These are phyloP conservation scores for Xylariaceae sp. DNA, from an alignment of 2,329 filamentous ascomycete genomes.

Conservation along the genomic window DNA sequence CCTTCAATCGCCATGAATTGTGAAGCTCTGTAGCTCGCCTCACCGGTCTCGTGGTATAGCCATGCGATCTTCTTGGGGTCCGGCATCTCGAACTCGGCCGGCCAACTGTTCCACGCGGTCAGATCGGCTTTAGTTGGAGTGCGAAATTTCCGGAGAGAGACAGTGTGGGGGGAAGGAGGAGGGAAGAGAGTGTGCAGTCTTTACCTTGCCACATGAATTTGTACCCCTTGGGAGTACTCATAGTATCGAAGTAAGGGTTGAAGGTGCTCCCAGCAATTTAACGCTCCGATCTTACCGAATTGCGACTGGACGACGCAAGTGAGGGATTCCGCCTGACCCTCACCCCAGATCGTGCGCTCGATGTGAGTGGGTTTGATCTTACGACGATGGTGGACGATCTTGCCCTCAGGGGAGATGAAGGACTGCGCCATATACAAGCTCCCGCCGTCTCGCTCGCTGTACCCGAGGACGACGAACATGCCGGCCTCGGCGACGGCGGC, in stretches of 20 bases:
- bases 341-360: constrained; percentile 46
- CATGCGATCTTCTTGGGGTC: constrained; percentile 33
- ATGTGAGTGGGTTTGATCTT: constrained; percentile 49
- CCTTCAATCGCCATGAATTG: constrained; percentile 41
- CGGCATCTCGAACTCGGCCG: constrained; percentile 33
- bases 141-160: background rate
- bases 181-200: background rate
- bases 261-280: constrained; percentile 55
- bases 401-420: constrained; percentile 45
- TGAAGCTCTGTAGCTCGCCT: constrained; percentile 32
- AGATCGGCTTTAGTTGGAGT: constrained; percentile 7
- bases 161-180: background rate
- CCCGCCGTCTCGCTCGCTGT: constrained; percentile 42
- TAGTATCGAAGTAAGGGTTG: constrained; percentile 43
- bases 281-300: constrained; percentile 47
- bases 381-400: constrained; percentile 41
- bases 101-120: constrained; percentile 26
- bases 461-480: constrained; percentile 45
- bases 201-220: constrained; percentile 32
- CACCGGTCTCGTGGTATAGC: constrained; percentile 34
- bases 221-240: constrained; percentile 33
- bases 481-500: constrained; percentile 37
- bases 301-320: constrained; percentile 45
- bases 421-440: constrained; percentile 46
- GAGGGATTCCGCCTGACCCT: constrained; percentile 52